phyloP scores from a whole-genome alignment of 257 asterid species.

The Plantago elongata region DNA sequence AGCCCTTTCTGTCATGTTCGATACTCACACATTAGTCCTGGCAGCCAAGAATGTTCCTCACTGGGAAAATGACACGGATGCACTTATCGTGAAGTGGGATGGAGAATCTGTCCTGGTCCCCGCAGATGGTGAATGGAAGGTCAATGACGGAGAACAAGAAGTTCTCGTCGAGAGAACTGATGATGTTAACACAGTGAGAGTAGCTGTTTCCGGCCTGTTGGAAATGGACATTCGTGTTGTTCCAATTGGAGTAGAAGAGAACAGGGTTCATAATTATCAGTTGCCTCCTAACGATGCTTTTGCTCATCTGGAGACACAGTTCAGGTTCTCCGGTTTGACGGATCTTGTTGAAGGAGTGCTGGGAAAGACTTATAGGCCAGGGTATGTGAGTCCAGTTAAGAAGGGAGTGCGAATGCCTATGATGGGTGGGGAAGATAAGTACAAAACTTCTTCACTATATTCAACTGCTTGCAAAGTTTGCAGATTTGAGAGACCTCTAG shows the following conservation, averaged over 20 bases:
- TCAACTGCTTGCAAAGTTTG: conserved; percentile 49
- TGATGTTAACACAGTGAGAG: conserved; percentile 47
- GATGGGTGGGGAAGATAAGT: conserved; percentile 75
- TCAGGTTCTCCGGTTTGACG: conserved; percentile 46
- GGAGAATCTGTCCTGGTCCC: conserved; percentile 33
- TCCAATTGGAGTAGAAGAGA: conserved; percentile 49
- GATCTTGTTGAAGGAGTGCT: conserved; percentile 50
- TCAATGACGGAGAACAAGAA: conserved; percentile 24
- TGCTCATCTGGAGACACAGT: conserved; percentile 65
- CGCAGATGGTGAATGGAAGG: conserved; percentile 47
- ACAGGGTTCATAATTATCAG: conserved; percentile 53
- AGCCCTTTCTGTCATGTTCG: conserved; percentile 60
- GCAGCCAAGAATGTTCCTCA: conserved; percentile 47
- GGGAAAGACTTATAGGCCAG: conserved; percentile 62
- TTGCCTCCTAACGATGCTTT: conserved; percentile 44
- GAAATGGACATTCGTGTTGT: conserved; percentile 48
- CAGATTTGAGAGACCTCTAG: conserved; percentile 44
- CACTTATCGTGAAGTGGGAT: conserved; percentile 48
- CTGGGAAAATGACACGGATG: conserved; percentile 45
- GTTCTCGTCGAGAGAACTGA: conserved; percentile 58
- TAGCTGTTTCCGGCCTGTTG: conserved; percentile 28
- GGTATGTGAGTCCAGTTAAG: conserved; percentile 52
- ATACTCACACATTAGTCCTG: conserved; percentile 42
- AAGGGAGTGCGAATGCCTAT: conserved; percentile 62
- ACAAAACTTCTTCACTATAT: conserved; percentile 44